Percentiles rank a stretch among this genome's conserved stretches.
phyloP scores from a whole-genome alignment of 805 yeast species.

The Saturnispora gosingensis region DNA sequence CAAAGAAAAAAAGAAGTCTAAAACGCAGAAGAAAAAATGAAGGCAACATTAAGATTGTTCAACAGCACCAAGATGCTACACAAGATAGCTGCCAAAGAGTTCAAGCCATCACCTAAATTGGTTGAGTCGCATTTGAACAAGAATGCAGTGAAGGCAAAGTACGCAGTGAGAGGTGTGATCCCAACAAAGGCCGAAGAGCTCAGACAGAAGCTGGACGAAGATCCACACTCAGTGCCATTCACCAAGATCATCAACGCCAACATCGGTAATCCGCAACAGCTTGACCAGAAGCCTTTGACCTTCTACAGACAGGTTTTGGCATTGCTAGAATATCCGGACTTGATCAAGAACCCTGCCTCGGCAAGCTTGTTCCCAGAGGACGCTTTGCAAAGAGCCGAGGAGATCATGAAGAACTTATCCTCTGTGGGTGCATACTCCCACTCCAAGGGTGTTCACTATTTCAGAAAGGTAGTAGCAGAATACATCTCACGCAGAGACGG shows the following conservation, averaged over 20 bases:
- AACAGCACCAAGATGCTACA: slow-evolving; percentile 5
- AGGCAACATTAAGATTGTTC: slow-evolving; percentile 5
- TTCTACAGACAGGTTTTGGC: slow-evolving; percentile 90
- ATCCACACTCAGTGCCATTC: slow-evolving; percentile 66
- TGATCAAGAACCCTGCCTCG: slow-evolving; percentile 34
- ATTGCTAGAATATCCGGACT: slow-evolving; percentile 72
- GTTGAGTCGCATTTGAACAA: slow-evolving; percentile 53
- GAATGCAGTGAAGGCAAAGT: slow-evolving; percentile 73
- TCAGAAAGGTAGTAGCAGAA: slow-evolving; percentile 71
- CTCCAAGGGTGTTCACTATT: slow-evolving; percentile 74
- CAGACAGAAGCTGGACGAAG: slow-evolving; percentile 41
- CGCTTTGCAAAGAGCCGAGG: slow-evolving; percentile 61
- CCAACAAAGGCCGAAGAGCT: slow-evolving; percentile 92
- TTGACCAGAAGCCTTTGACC: slow-evolving; percentile 90
- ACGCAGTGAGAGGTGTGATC: slow-evolving; percentile 91
- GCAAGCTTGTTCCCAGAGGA: slow-evolving; percentile 45
- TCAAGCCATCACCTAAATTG: slow-evolving; percentile 29
- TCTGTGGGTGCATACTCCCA: slow-evolving; percentile 94
- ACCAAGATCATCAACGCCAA: slow-evolving; percentile 75
- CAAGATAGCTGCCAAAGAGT: slow-evolving; percentile 11
- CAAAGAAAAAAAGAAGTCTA: not conserved
- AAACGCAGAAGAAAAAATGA: not conserved
- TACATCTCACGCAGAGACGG: slow-evolving; percentile 80
- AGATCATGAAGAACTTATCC: slow-evolving; percentile 52
- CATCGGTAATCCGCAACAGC: slow-evolving; percentile 96